phyloP scores from a whole-genome alignment of 2,329 filamentous ascomycete genomes.

The Claviceps digitariae region DNA sequence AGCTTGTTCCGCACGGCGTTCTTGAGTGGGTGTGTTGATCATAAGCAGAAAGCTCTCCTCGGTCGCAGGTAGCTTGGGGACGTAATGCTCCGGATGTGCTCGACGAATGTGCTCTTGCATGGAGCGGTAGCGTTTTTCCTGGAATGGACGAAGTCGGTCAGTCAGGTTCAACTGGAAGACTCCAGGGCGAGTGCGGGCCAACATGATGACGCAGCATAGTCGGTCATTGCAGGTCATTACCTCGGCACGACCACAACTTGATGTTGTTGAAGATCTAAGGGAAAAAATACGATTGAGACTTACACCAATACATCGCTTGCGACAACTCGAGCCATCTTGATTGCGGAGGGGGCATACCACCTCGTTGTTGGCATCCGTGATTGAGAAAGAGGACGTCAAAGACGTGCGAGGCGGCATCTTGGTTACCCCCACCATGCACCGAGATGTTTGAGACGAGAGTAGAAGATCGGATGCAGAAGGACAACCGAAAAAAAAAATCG shows the following conservation, averaged over 20 bases:
- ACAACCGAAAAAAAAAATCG: neutral
- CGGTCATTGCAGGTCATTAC: neutral
- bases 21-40: slow-evolving; percentile 79
- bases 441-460: neutral
- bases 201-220: neutral
- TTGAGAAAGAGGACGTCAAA: slow-evolving; percentile 80
- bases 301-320: slow-evolving; percentile 95
- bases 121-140: slow-evolving; percentile 93
- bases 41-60: slow-evolving; percentile 96
- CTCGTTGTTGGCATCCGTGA: slow-evolving; percentile 86
- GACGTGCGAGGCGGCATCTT: slow-evolving; percentile 82
- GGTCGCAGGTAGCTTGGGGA: slow-evolving; percentile 92
- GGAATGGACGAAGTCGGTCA: slow-evolving; percentile 7
- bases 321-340: slow-evolving; percentile 91
- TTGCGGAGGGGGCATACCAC: slow-evolving; percentile 93
- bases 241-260: neutral
- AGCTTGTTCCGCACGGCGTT: slow-evolving; percentile 36
- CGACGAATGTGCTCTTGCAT: slow-evolving; percentile 99
- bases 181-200: neutral
- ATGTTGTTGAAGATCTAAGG: neutral
- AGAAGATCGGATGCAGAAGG: slow-evolving; percentile 6
- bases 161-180: neutral
- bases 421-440: slow-evolving; percentile 32
- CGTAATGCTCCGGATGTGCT: slow-evolving; percentile 93
- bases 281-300: slow-evolving; percentile 34